Conservation (phyloP, 495 filamentous ascomycete genomes). For the Halenospora varia region DNA sequence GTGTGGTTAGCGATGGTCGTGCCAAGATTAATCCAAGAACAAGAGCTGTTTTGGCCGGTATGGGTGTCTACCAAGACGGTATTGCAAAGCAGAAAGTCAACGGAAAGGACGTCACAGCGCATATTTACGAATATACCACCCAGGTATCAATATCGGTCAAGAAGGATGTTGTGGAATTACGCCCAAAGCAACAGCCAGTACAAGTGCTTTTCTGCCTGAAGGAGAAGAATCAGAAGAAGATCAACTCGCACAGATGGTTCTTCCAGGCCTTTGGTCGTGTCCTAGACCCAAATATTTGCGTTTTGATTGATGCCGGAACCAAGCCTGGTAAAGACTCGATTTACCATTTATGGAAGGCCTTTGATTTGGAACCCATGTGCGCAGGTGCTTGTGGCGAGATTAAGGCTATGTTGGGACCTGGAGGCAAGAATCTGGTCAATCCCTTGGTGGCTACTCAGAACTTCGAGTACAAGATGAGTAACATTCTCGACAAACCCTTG, state of each 20-base stretch:
- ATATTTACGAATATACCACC: constrained; percentile 99
- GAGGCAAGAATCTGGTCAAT: constrained; percentile 85
- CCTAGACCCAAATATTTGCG: constrained; percentile 92
- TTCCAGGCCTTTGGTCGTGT: constrained; percentile 96
- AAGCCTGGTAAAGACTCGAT: constrained; percentile 89
- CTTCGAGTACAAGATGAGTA: constrained; percentile 99
- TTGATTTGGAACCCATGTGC: constrained; percentile 96
- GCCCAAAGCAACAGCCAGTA: constrained; percentile 73
- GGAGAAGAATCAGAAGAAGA: constrained; percentile 99
- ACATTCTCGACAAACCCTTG: constrained; percentile 96
- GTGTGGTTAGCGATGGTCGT: constrained; percentile 96
- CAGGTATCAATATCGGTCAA: constrained; percentile 85
- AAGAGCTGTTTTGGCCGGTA: constrained; percentile 80
- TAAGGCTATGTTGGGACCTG: constrained; percentile 92
- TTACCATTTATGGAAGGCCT: constrained; percentile 98
- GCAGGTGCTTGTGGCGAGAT: constrained; percentile 98
- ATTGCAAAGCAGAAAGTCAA: constrained; percentile 99
- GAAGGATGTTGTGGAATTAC: constrained; percentile 80
- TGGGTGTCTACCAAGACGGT: constrained; percentile 97
- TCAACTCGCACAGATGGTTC: constrained; percentile 99
- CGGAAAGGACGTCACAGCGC: constrained; percentile 92
- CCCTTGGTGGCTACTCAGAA: constrained; percentile 96
- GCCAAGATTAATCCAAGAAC: constrained; percentile 96
- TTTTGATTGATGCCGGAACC: constrained; percentile 94
- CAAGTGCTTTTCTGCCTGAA: constrained; percentile 99